Conservation (phyloP, 805 yeast genomes). For the Nakazawaea sp. region DNA sequence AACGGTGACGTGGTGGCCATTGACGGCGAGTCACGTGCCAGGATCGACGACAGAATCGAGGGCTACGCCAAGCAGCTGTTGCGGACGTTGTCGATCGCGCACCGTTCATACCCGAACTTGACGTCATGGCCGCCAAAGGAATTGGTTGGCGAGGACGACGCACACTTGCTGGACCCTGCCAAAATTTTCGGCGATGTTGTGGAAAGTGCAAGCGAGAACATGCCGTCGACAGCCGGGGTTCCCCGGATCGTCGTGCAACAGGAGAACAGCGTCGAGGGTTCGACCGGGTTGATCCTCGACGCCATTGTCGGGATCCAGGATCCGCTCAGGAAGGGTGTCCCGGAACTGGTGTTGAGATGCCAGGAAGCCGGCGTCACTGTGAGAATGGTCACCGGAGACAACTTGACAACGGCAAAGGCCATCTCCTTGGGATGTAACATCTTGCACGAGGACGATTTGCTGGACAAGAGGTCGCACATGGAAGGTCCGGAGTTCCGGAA, state of each 20-base stretch:
- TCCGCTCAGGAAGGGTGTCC: conserved; percentile 86
- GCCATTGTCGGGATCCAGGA: conserved; percentile 90
- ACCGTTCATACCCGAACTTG: conserved; percentile 51
- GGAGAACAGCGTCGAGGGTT: conserved; percentile 6
- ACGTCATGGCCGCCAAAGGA: conserved; percentile 65
- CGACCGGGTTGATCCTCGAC: conserved; percentile 46
- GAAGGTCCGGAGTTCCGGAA: conserved; percentile 90
- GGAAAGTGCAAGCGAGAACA: conserved; percentile 15
- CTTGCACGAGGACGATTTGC: conserved; percentile 40
- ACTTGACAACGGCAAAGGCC: conserved; percentile 83
- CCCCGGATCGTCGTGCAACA: conserved; percentile 22
- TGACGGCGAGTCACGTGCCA: conserved; percentile 24
- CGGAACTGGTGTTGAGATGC: conserved; percentile 83
- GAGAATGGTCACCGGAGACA: conserved; percentile 98
- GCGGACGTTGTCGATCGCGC: conserved; percentile 86
- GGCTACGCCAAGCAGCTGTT: conserved; percentile 71
- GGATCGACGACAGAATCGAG: conserved; percentile 23
- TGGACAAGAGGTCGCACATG: conserved; percentile 60
- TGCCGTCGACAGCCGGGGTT: conserved; percentile 10
- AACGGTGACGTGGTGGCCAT: conserved; percentile 22
- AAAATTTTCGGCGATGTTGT: conserved; percentile 29
- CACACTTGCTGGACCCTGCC: conserved; percentile 36
- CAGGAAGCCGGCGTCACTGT: conserved; percentile 89
- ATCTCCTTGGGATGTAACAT: conserved; percentile 87
- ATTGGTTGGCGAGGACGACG: conserved; percentile 24